A percentile compares a stretch with the other conserved stretches of the same genome.
phyloP scores from a whole-genome alignment of 208 protist species.

The Eutreptiella sp. region DNA sequence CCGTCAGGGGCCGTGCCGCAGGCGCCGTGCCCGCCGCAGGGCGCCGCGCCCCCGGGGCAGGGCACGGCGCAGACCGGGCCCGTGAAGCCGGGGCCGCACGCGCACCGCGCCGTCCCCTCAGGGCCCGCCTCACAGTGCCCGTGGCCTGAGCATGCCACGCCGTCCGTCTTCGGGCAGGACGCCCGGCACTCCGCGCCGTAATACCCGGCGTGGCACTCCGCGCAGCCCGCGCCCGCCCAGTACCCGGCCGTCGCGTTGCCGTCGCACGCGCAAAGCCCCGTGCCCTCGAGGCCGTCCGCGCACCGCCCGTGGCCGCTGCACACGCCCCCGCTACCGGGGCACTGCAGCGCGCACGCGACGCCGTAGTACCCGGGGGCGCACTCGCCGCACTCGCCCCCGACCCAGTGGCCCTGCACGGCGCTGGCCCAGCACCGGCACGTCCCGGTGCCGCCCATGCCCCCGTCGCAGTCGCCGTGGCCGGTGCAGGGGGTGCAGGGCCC shows the following conservation, averaged over 20 bases:
- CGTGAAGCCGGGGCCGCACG: neutral
- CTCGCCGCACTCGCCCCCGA: neutral
- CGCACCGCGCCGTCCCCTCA: neutral
- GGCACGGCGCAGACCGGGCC: neutral
- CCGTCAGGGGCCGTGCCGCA: neutral
- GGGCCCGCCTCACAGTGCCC: no score
- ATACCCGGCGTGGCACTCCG: constrained; percentile 15
- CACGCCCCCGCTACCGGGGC: neutral
- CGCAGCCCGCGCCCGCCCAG: constrained; percentile 9
- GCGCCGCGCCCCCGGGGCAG: neutral
- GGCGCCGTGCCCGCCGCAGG: neutral
- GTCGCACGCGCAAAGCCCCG: constrained; percentile 22
- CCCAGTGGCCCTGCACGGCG: neutral
- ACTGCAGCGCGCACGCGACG: neutral
- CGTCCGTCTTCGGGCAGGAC: neutral
- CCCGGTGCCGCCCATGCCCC: neutral
- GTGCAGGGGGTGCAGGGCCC: constrained; percentile 29
- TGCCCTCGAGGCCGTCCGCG: neutral
- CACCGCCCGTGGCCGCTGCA: constrained; percentile 24
- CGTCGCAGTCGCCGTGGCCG: constrained; percentile 8
- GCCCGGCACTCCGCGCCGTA: constrained; percentile 12
- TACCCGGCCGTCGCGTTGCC: constrained; percentile 14
- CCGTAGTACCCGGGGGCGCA: neutral
- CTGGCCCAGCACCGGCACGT: neutral
- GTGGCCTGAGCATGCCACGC: no score